These are phyloP conservation scores for Cladosporium sp. DNA, from an alignment of 2,329 filamentous ascomycete genomes.

Conservation along the genomic window DNA sequence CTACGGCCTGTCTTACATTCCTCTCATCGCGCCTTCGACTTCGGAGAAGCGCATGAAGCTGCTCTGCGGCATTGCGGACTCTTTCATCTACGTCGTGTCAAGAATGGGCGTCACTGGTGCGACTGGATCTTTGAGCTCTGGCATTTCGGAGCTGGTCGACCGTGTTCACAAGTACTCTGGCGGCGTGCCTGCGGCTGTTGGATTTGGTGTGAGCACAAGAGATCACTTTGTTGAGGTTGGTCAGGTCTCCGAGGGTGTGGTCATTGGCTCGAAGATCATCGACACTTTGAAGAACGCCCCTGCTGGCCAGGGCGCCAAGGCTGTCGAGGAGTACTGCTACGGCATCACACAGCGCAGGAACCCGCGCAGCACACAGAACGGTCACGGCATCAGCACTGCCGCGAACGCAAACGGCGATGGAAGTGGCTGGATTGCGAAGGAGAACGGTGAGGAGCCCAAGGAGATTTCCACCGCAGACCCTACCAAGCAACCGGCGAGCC, in stretches of 20 bases:
- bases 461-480: slow-evolving; percentile 32
- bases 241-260: slow-evolving; percentile 83
- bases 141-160: slow-evolving; percentile 74
- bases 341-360: slow-evolving; percentile 52
- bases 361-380: slow-evolving; percentile 14
- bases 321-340: slow-evolving; percentile 82
- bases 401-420: slow-evolving; percentile 31
- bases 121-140: slow-evolving; percentile 73
- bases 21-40: slow-evolving; percentile 91
- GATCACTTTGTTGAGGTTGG: slow-evolving; percentile 90
- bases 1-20: slow-evolving; percentile 88
- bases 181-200: slow-evolving; percentile 84
- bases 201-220: slow-evolving; percentile 92
- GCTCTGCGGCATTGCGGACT: slow-evolving; percentile 93
- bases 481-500: slow-evolving; percentile 29
- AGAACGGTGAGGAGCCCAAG: slow-evolving; percentile 28
- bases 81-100: slow-evolving; percentile 98
- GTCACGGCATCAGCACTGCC: slow-evolving; percentile 29
- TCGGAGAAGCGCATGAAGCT: slow-evolving; percentile 92
- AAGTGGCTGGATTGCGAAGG: slow-evolving; percentile 31
- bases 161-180: slow-evolving; percentile 91
- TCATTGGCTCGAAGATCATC: slow-evolving; percentile 95
- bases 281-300: slow-evolving; percentile 69
- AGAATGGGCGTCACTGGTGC: slow-evolving; percentile 96
- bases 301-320: slow-evolving; percentile 62